A percentile compares a stretch with the other conserved stretches of the same genome.
phyloP scores from a whole-genome alignment of 2,329 filamentous ascomycete species.

The Blastomyces silverae region DNA sequence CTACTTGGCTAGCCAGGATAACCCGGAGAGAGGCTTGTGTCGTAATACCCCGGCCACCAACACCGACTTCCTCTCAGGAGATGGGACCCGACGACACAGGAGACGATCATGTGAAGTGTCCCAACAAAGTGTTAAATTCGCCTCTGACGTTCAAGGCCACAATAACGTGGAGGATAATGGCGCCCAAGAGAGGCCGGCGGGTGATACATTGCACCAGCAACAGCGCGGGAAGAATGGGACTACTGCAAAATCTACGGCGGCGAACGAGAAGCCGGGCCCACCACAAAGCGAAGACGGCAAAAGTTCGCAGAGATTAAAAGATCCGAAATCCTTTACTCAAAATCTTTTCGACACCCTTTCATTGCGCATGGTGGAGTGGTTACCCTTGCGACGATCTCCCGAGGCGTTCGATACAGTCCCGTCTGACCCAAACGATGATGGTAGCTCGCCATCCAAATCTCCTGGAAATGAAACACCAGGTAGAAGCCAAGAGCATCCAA shows the following conservation, averaged over 20 bases:
- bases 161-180: neutral
- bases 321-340: slow-evolving; percentile 57
- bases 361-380: slow-evolving; percentile 43
- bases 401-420: neutral
- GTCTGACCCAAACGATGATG: neutral
- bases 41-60: slow-evolving; percentile 34
- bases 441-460: neutral
- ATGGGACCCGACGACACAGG: neutral
- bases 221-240: neutral
- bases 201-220: neutral
- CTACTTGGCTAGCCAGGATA: slow-evolving; percentile 71
- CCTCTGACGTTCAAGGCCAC: neutral
- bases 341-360: slow-evolving; percentile 47
- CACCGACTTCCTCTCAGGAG: slow-evolving; percentile 14
- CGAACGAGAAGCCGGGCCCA: slow-evolving; percentile 15
- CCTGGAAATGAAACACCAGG: slow-evolving; percentile 3
- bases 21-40: slow-evolving; percentile 66
- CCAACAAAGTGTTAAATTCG: slow-evolving; percentile 8
- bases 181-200: neutral
- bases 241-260: neutral
- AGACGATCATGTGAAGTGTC: slow-evolving; percentile 2
- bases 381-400: slow-evolving; percentile 31
- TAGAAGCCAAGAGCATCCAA: slow-evolving; percentile 10
- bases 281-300: slow-evolving; percentile 23
- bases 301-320: slow-evolving; percentile 36